These are phyloP conservation scores for Aspergillus hortae DNA, from an alignment of 2,329 filamentous ascomycete genomes.

Conservation along the genomic window DNA sequence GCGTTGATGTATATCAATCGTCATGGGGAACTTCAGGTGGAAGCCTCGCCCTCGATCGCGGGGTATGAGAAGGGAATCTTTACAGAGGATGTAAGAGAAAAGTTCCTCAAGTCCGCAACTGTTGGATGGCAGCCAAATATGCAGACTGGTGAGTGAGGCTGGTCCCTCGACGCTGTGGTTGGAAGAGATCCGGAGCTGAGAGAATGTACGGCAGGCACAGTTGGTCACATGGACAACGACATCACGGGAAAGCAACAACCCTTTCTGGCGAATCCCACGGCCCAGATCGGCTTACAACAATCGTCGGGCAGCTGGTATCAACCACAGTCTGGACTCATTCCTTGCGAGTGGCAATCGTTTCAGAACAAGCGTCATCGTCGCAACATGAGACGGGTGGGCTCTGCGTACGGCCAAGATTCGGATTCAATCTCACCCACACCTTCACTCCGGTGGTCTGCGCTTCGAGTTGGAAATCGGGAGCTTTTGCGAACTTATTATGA, in stretches of 20 bases:
- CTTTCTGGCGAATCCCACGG: conserved; percentile 9
- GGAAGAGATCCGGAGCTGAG: neutral
- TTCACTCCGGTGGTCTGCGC: conserved; percentile 20
- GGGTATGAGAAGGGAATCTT: conserved; percentile 32
- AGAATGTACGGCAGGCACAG: conserved; percentile 1
- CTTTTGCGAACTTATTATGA: conserved; percentile 35
- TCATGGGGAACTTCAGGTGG: conserved; percentile 29
- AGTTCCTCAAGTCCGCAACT: conserved; percentile 29
- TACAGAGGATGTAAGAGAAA: conserved; percentile 32
- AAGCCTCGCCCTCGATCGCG: conserved; percentile 31
- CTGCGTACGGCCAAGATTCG: conserved; percentile 11
- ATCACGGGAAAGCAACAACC: conserved; percentile 6
- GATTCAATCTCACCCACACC: conserved; percentile 18
- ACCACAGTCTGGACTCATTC: conserved; percentile 23
- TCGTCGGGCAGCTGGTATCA: conserved; percentile 22
- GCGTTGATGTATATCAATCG: conserved; percentile 37
- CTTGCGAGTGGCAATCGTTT: conserved; percentile 29
- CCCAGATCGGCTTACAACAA: conserved; percentile 10
- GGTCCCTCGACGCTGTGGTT: neutral
- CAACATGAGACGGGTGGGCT: conserved; percentile 15
- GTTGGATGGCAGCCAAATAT: conserved; percentile 18
- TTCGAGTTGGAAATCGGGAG: conserved; percentile 26
- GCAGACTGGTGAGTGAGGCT: conserved; percentile 21
- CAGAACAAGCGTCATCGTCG: conserved; percentile 26
- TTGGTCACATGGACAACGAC: conserved; percentile 11